Evolutionary conservation across 2,329 filamentous ascomycete genomes (phyloP).

Genomic region (Xylariales sp.): DNA sequence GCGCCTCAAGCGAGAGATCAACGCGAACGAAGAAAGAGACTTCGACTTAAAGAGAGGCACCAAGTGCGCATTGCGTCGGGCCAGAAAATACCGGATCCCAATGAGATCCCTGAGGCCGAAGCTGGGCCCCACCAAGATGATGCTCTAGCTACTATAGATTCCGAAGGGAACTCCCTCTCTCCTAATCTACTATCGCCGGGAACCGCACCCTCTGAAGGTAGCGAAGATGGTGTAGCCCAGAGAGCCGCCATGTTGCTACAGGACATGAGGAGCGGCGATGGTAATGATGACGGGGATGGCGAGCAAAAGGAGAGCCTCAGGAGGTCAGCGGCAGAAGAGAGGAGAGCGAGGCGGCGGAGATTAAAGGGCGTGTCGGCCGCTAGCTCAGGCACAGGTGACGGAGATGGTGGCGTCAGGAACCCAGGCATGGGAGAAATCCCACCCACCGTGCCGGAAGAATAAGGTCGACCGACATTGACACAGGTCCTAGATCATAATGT

Average conservation of each 20-base stretch:
- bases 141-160: slow-evolving; percentile 55
- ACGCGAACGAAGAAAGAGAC: slow-evolving; percentile 86
- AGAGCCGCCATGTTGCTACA: slow-evolving; percentile 86
- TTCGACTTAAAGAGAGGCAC: slow-evolving; percentile 88
- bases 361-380: slow-evolving; percentile 47
- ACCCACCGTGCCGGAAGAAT: slow-evolving; percentile 41
- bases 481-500: slow-evolving; percentile 7
- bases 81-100: slow-evolving; percentile 82
- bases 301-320: slow-evolving; percentile 71
- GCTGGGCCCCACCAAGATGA: slow-evolving; percentile 51
- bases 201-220: slow-evolving; percentile 46
- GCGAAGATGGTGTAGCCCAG: slow-evolving; percentile 81
- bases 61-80: slow-evolving; percentile 91
- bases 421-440: slow-evolving; percentile 42
- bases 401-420: slow-evolving; percentile 41
- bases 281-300: slow-evolving; percentile 65
- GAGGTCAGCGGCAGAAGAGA: slow-evolving; percentile 58
- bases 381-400: slow-evolving; percentile 40
- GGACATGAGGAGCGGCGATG: slow-evolving; percentile 77
- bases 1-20: slow-evolving; percentile 91
- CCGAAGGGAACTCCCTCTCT: slow-evolving; percentile 64
- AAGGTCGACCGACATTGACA: not conserved
- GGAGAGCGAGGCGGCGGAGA: slow-evolving; percentile 49
- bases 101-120: slow-evolving; percentile 70
- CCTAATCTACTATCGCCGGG: slow-evolving; percentile 60